Evolutionary conservation across 2,329 filamentous ascomycete genomes (phyloP).

Genomic region (Fusarium continuum): DNA sequence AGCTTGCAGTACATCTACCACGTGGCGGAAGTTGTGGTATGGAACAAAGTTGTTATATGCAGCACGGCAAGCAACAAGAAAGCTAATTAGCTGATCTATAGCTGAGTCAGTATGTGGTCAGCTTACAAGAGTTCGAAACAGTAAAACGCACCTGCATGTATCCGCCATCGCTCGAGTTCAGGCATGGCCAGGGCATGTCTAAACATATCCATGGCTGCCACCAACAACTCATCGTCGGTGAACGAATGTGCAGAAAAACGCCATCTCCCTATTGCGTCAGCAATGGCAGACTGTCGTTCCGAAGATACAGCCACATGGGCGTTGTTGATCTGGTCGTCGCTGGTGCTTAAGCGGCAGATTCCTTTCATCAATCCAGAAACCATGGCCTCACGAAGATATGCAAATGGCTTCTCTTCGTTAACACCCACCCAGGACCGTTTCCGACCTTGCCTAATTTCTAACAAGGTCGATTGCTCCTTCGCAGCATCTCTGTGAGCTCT

Average conservation of each 20-base stretch:
- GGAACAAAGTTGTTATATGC: slow-evolving; percentile 98
- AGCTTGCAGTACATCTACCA: slow-evolving; percentile 94
- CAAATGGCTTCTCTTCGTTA: slow-evolving; percentile 84
- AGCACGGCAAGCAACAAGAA: slow-evolving; percentile 85
- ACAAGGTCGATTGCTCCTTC: slow-evolving; percentile 75
- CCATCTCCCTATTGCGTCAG: slow-evolving; percentile 79
- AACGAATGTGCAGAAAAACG: slow-evolving; percentile 90
- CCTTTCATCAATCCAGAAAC: slow-evolving; percentile 89
- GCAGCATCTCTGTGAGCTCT: slow-evolving; percentile 79
- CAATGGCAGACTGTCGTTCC: slow-evolving; percentile 72
- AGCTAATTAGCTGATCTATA: slow-evolving; percentile 81
- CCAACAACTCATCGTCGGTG: slow-evolving; percentile 87
- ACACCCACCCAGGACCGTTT: slow-evolving; percentile 94
- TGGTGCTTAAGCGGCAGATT: slow-evolving; percentile 78
- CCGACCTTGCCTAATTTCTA: slow-evolving; percentile 77
- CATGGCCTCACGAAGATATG: slow-evolving; percentile 92
- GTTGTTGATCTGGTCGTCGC: slow-evolving; percentile 68
- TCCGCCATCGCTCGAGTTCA: slow-evolving; percentile 81
- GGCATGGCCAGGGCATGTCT: slow-evolving; percentile 86
- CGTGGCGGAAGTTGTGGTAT: slow-evolving; percentile 98
- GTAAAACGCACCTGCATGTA: slow-evolving; percentile 73
- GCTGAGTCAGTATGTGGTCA: slow-evolving; percentile 51
- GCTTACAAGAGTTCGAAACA: slow-evolving; percentile 7
- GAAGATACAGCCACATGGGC: slow-evolving; percentile 74
- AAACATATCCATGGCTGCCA: slow-evolving; percentile 87